phyloP scores from a whole-genome alignment of 192 early-diverging fungal genomes.

The Paraglomus occultum region DNA sequence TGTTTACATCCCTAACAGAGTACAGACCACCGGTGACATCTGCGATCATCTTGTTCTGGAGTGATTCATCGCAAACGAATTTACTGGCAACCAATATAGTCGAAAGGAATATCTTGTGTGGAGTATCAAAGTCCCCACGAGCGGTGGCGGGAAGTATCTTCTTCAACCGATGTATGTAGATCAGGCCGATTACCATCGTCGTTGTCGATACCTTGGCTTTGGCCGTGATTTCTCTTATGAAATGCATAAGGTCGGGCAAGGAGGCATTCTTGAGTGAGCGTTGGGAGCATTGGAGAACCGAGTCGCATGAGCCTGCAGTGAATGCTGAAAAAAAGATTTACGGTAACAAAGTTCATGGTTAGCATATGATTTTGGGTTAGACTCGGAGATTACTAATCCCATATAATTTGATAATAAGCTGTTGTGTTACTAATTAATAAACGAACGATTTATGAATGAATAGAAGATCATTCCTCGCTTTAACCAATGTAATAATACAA shows the following conservation, averaged over 20 bases:
- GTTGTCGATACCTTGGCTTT: slow-evolving; percentile 36
- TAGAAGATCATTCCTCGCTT: not conserved
- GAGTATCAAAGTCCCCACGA: slow-evolving; percentile 67
- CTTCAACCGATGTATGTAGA: slow-evolving; percentile 72
- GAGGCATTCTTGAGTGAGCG: slow-evolving; percentile 18
- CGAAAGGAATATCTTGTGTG: slow-evolving; percentile 69
- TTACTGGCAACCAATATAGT: slow-evolving; percentile 69
- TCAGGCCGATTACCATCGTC: slow-evolving; percentile 59
- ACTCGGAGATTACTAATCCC: not conserved
- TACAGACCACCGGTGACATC: slow-evolving; percentile 52
- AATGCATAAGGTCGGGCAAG: slow-evolving; percentile 31
- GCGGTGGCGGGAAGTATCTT: slow-evolving; percentile 58
- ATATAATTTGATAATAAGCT: not conserved
- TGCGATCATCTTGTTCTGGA: slow-evolving; percentile 39
- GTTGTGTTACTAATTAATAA: not conserved
- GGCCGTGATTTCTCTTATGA: slow-evolving; percentile 33
- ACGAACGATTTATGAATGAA: not conserved
- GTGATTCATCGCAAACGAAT: slow-evolving; percentile 52
- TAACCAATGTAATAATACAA: not conserved
- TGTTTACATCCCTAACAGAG: slow-evolving; percentile 52
- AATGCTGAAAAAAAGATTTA: slow-evolving; percentile 6
- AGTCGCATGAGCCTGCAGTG: slow-evolving; percentile 30
- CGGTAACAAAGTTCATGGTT: not conserved
- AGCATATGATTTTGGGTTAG: not conserved
- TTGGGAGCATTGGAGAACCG: slow-evolving; percentile 22